Evolutionary conservation across 345 rosid genomes (phyloP).

Genomic region (Rhizophora mangle): DNA sequence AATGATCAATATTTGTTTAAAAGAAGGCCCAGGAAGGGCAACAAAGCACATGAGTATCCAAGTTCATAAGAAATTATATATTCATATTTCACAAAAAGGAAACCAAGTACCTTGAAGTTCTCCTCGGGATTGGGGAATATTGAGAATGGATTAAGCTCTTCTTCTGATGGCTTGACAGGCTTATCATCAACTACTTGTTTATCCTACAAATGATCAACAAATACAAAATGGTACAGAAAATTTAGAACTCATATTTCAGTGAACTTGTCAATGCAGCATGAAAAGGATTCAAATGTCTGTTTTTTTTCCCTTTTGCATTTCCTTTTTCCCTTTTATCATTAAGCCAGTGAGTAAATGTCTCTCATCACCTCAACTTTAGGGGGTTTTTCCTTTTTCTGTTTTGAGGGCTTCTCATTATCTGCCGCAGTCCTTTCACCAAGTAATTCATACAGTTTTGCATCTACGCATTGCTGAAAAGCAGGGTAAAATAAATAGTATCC

Average conservation of each 20-base stretch:
- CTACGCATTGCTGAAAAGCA: conserved; percentile 63
- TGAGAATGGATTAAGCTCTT: conserved; percentile 80
- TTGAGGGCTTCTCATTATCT: conserved; percentile 83
- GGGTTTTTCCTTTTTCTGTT: conserved; percentile 91
- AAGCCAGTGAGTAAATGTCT: background rate
- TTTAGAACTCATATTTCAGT: background rate
- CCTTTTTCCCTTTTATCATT: background rate
- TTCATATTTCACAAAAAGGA: too few species aligned
- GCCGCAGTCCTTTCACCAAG: conserved; percentile 93
- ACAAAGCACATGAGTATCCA: too few species aligned
- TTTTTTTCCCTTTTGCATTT: background rate
- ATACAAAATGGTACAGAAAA: conserved; percentile 1
- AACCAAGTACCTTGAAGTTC: conserved; percentile 63
- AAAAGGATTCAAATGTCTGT: background rate
- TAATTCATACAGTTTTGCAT: conserved; percentile 62
- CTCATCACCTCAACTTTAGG: conserved; percentile 65
- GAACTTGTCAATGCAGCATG: background rate
- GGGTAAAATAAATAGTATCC: conserved; percentile 11
- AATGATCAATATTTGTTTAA: too few species aligned
- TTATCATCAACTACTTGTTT: conserved; percentile 47
- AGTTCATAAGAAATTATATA: too few species aligned
- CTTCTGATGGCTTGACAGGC: conserved; percentile 65
- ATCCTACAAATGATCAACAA: conserved; percentile 39
- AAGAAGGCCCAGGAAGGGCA: too few species aligned
- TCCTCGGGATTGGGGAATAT: conserved; percentile 84